These are phyloP conservation scores for Platanus orientalis DNA, from an alignment of 164 flowering plant species.

Conservation along the genomic window DNA sequence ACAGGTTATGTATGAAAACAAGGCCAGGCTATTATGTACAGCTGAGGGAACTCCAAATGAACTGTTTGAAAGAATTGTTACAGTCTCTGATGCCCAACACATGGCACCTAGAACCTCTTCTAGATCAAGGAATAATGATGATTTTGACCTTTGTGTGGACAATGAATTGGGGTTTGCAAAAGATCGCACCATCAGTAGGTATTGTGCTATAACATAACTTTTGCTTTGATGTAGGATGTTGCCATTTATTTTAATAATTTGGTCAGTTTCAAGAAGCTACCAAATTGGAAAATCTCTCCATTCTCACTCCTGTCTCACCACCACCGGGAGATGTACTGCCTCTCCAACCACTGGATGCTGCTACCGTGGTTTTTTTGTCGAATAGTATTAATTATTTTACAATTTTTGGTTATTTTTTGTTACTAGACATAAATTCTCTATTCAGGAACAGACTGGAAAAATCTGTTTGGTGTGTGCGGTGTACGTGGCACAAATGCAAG, in stretches of 20 bases:
- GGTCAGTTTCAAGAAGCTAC: not conserved
- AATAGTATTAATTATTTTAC: too few relatives aligned
- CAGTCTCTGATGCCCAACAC: constrained; percentile 72
- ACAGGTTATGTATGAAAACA: constrained; percentile 95
- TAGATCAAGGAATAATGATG: constrained; percentile 77
- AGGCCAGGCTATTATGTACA: constrained; percentile 69
- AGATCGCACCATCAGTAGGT: constrained; percentile 98
- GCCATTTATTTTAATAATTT: too few relatives aligned
- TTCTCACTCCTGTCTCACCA: not conserved
- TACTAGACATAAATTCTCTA: too few relatives aligned
- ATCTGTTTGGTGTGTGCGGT: too few relatives aligned
- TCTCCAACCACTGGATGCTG: not conserved
- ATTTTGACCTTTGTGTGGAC: constrained; percentile 80
- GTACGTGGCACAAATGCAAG: too few relatives aligned
- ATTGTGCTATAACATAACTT: constrained; percentile 10
- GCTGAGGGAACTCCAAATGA: constrained; percentile 78
- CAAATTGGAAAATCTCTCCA: not conserved
- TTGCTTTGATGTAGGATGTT: too few relatives aligned
- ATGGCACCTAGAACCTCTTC: constrained; percentile 90
- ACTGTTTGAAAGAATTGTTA: constrained; percentile 66
- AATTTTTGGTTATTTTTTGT: too few relatives aligned
- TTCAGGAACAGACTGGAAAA: too few relatives aligned
- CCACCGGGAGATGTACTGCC: not conserved
- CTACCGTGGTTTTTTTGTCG: too few relatives aligned
- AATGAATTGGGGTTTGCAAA: constrained; percentile 96